These are phyloP conservation scores for Phytophthora pluvialis DNA, from an alignment of 352 stramenopile species.

Conservation along the genomic window DNA sequence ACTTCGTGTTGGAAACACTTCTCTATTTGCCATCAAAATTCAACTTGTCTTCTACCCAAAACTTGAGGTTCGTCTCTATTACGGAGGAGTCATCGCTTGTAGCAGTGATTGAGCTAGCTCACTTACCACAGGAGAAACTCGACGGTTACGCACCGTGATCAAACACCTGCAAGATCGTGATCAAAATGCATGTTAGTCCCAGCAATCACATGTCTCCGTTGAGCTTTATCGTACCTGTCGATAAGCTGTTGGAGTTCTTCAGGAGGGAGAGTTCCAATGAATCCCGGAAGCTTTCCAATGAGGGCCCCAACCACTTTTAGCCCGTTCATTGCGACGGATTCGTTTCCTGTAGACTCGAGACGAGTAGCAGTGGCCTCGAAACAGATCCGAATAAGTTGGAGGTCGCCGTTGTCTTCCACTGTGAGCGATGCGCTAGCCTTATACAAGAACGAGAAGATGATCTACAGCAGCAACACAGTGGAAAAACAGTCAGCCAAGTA, in stretches of 20 bases:
- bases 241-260: constrained; percentile 37
- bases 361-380: constrained; percentile 30
- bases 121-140: constrained; percentile 33
- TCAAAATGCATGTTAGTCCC: constrained; percentile 5
- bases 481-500: constrained; percentile 2
- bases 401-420: constrained; percentile 22
- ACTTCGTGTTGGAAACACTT: neutral
- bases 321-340: constrained; percentile 54
- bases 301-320: constrained; percentile 67
- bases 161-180: constrained; percentile 40
- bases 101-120: constrained; percentile 65
- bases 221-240: constrained; percentile 33
- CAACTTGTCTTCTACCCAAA: constrained; percentile 5
- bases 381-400: constrained; percentile 33
- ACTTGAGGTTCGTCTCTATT: constrained; percentile 7
- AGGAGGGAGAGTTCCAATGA: constrained; percentile 38
- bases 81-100: constrained; percentile 38
- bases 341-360: constrained; percentile 31
- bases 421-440: constrained; percentile 38
- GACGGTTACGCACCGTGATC: constrained; percentile 39
- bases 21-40: constrained; percentile 7
- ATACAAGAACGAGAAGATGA: constrained; percentile 60
- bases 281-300: constrained; percentile 53
- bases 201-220: neutral
- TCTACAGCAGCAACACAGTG: constrained; percentile 25